Base-by-base conservation (phyloP, 2,329 filamentous ascomycete genomes). In the Boeremia exigua region DNA sequence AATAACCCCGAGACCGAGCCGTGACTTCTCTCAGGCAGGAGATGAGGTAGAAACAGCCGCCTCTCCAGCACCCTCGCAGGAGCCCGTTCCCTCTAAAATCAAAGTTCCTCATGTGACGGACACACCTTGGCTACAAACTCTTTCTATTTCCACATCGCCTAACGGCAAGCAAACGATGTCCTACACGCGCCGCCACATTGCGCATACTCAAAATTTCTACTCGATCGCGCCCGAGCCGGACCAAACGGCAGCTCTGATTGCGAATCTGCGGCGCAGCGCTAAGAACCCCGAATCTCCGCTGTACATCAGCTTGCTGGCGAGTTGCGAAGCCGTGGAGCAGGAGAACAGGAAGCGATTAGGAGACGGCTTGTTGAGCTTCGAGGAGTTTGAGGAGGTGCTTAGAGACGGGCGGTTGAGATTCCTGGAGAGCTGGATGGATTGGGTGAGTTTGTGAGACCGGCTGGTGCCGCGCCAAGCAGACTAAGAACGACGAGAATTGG, bases 341-440 rank as follows among this genome's bases (percentile, higher is more conserved):
- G 87, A 92, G 70, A 88, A 91, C 2, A 81, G 81, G 52, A 79
- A 82, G 54, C 83, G 91, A 25, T 91, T 90, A n/a, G 93, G 92
- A 0, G 90, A 87, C 6, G 94, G 92, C 1, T 86, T 87, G 68
- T 79, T 98, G 43, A 90, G 78, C 69, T 93, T 88, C 62, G 82
- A 84, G 1, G 95, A 98, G 75, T 96, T 98, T 75, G 87, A 91
- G 67, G 79, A 80, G 34, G 87, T 88, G 45, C 91, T 95, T 78
- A 83, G 87, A 40, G 59, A 86, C 23, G 78, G 80, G 27, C 86
- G 86, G 69, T 79, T 88, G 48, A 81, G 91, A 63, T 94, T 96
- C 75, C 81, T 97, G 42, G 91, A 91, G 56, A 91, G 86, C 67
- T 98, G 94, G 94, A 91, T 97, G 75, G 93, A 97, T 82, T 86